Evolutionary conservation across 2,329 filamentous ascomycete species (phyloP).

Genomic region (Verticillium zaregamsianum): DNA sequence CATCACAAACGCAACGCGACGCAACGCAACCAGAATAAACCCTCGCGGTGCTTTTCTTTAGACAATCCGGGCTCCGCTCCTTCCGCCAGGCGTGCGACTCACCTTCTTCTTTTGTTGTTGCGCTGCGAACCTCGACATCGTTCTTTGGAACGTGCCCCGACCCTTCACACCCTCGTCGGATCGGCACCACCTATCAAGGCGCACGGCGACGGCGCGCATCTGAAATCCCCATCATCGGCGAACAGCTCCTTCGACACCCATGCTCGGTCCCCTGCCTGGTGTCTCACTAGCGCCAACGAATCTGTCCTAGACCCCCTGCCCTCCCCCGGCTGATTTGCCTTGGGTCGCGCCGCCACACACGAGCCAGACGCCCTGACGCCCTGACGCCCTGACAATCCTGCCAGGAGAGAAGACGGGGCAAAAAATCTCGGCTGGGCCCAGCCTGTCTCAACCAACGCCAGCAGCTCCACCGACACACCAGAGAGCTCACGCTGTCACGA

Average conservation of each 20-base stretch:
- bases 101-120: neutral
- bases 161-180: neutral
- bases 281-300: slow-evolving; percentile 16
- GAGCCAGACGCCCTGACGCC: neutral
- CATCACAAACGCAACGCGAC: neutral
- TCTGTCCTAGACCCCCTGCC: slow-evolving; percentile 12
- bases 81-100: neutral
- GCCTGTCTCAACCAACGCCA: slow-evolving; percentile 2
- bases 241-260: neutral
- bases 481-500: neutral
- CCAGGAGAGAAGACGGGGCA: neutral
- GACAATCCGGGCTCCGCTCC: neutral
- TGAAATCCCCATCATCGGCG: neutral
- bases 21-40: neutral
- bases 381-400: neutral
- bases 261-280: slow-evolving; percentile 4
- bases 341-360: slow-evolving; percentile 11
- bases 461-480: slow-evolving; percentile 2
- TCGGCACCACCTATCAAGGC: neutral
- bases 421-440: slow-evolving; percentile 5
- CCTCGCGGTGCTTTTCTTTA: neutral
- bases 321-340: slow-evolving; percentile 14
- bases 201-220: neutral
- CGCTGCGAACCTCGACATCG: neutral
- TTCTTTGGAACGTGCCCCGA: neutral